Percentiles rank a stretch among this genome's conserved stretches.
Conservation (phyloP, 2,329 filamentous ascomycete species). For the Penicillium psychrosexuale region DNA sequence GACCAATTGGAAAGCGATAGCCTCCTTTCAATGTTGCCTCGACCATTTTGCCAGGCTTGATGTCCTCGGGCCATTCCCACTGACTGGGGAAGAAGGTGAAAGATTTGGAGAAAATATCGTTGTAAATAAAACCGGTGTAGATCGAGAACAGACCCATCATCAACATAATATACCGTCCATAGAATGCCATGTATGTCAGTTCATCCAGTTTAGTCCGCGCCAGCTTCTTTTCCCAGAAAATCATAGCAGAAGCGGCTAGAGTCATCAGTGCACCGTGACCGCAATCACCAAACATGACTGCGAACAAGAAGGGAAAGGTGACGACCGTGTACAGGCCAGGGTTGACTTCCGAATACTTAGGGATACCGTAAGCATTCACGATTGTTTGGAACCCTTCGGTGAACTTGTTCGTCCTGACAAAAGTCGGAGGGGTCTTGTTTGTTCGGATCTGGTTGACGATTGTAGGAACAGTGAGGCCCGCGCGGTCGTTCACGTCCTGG, state of each 20-base stretch:
- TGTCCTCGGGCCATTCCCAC: conserved; percentile 78
- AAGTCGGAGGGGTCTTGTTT: conserved; percentile 95
- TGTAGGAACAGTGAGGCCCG: conserved; percentile 92
- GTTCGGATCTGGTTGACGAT: conserved; percentile 98
- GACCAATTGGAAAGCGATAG: conserved; percentile 90
- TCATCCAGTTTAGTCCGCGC: conserved; percentile 87
- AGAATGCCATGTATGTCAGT: conserved; percentile 97
- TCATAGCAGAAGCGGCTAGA: conserved; percentile 80
- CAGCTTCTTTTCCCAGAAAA: conserved; percentile 89
- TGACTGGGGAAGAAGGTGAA: conserved; percentile 84
- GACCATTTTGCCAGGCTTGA: conserved; percentile 63
- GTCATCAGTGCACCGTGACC: conserved; percentile 92
- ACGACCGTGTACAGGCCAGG: conserved; percentile 92
- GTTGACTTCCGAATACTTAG: conserved; percentile 96
- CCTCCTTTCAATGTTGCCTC: conserved; percentile 64
- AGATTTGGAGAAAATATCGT: conserved; percentile 93
- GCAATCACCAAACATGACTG: conserved; percentile 99
- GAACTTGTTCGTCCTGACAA: conserved; percentile 97
- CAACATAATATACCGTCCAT: conserved; percentile 95
- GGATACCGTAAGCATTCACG: conserved; percentile 96
- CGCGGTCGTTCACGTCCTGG: conserved; percentile 93
- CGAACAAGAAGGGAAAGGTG: conserved; percentile 98
- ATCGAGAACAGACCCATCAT: conserved; percentile 98
- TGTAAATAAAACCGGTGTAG: conserved; percentile 96
- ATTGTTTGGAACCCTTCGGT: conserved; percentile 98